Percentiles rank a stretch among this genome's conserved stretches.
Conservation (phyloP, 2,329 filamentous ascomycete species). For the Stagonosporopsis rhizophila region DNA sequence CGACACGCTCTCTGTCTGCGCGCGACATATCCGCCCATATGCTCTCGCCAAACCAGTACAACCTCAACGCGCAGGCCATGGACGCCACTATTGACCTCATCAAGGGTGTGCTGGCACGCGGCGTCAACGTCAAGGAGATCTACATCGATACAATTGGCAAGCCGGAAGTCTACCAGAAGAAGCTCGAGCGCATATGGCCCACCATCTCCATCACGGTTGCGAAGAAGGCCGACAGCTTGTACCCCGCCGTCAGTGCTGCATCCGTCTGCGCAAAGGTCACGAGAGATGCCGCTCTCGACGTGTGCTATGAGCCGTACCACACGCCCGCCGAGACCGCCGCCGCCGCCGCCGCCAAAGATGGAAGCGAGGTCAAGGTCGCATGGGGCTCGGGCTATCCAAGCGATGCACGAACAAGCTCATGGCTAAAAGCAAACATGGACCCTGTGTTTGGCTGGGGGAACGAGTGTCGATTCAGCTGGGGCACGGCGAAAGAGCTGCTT, state of each 20-base stretch:
- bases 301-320: slow-evolving; percentile 68
- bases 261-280: slow-evolving; percentile 97
- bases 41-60: slow-evolving; percentile 74
- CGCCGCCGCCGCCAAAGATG: slow-evolving; percentile 35
- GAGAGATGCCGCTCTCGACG: slow-evolving; percentile 85
- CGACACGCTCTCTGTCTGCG: slow-evolving; percentile 79
- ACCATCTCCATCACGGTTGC: slow-evolving; percentile 61
- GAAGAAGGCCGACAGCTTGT: slow-evolving; percentile 87
- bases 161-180: slow-evolving; percentile 82
- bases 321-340: slow-evolving; percentile 34
- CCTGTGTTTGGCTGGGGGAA: slow-evolving; percentile 93
- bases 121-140: slow-evolving; percentile 85
- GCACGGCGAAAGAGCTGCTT: slow-evolving; percentile 90
- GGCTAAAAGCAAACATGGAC: slow-evolving; percentile 88
- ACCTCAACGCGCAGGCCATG: slow-evolving; percentile 95
- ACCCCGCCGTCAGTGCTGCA: slow-evolving; percentile 90
- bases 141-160: slow-evolving; percentile 95
- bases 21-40: slow-evolving; percentile 82
- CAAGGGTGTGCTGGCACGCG: slow-evolving; percentile 73
- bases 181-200: slow-evolving; percentile 84
- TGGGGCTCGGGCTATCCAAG: slow-evolving; percentile 97
- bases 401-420: slow-evolving; percentile 78
- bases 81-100: slow-evolving; percentile 89
- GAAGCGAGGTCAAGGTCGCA: slow-evolving; percentile 50
- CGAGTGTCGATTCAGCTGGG: slow-evolving; percentile 95